Evolutionary conservation across 75 land plant genomes (phyloP).

Genomic region (Picea glauca): DNA sequence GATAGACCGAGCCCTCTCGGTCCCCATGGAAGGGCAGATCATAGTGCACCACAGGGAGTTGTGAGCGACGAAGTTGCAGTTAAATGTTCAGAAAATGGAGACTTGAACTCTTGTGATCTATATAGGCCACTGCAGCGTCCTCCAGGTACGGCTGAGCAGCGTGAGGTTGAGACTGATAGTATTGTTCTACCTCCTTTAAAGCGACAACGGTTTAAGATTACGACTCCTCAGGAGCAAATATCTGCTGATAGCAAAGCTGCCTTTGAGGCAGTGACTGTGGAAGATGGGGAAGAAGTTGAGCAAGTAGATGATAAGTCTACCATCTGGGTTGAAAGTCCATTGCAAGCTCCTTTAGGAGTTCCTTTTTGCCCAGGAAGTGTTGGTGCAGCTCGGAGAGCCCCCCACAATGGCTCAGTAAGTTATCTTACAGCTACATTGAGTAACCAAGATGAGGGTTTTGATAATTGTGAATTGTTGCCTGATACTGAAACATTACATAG

Average conservation of each 20-base stretch:
- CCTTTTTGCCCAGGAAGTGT: conserved; percentile 68
- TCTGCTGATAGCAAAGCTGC: conserved; percentile 19
- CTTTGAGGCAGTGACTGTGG: conserved; percentile 10
- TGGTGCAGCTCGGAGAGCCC: conserved; percentile 48
- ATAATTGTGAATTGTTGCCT: conserved; percentile 28
- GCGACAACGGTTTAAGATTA: conserved; percentile 13
- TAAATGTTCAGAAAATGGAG: conserved; percentile 41
- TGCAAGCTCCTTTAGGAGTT: conserved; percentile 67
- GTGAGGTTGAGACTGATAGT: conserved; percentile 21
- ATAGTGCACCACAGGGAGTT: conserved; percentile 15
- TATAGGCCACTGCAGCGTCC: conserved; percentile 44
- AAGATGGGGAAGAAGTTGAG: conserved; percentile 39
- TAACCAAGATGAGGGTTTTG: conserved; percentile 22
- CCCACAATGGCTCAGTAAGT: conserved; percentile 19
- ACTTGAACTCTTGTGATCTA: conserved; percentile 34
- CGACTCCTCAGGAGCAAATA: conserved; percentile 14
- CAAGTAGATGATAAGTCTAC: conserved; percentile 16
- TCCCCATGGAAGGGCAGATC: conserved; percentile 36
- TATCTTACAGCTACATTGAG: conserved; percentile 14
- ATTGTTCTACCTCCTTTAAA: conserved; percentile 18
- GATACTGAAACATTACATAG: conserved; percentile 55
- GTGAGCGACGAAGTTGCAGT: conserved; percentile 24
- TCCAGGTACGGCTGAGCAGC: conserved; percentile 40
- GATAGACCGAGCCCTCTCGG: conserved; percentile 64
- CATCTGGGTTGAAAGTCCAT: conserved; percentile 25